Evolutionary conservation across 495 filamentous ascomycete genomes (phyloP).

Genomic region (Podospora comata): DNA sequence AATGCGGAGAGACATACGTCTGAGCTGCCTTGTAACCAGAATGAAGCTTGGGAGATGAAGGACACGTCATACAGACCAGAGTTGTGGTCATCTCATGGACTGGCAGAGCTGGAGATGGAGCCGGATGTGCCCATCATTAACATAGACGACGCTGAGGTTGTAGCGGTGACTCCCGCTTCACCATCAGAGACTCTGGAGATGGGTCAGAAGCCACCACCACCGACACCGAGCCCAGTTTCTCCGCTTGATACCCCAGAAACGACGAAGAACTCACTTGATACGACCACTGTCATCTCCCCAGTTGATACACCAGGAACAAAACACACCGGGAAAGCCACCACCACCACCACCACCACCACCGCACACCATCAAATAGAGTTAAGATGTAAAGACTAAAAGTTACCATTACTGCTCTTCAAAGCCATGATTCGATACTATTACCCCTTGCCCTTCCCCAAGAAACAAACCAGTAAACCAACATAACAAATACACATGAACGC

Average conservation of each 20-base stretch:
- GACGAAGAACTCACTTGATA: neutral
- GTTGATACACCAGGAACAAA: neutral
- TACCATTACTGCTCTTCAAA: neutral
- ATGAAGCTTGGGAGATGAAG: neutral
- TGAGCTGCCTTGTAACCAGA: neutral
- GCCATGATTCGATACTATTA: too few relatives aligned
- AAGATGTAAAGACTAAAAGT: neutral
- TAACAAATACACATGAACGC: neutral
- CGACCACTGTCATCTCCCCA: neutral
- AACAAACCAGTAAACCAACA: neutral
- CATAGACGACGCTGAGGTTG: neutral
- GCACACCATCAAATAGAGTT: too few relatives aligned
- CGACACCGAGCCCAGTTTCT: neutral
- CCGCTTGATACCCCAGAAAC: neutral
- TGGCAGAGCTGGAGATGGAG: neutral
- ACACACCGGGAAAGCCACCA: neutral
- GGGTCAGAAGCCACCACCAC: neutral
- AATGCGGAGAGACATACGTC: neutral
- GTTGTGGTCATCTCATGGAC: neutral
- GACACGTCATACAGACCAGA: neutral
- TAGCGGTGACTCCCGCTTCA: neutral
- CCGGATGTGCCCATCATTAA: neutral
- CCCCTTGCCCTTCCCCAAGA: neutral
- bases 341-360: neutral
- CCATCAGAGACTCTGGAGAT: neutral